phyloP scores from a whole-genome alignment of 2,329 filamentous ascomycete species.

The Proliferodiscus dingleyae region DNA sequence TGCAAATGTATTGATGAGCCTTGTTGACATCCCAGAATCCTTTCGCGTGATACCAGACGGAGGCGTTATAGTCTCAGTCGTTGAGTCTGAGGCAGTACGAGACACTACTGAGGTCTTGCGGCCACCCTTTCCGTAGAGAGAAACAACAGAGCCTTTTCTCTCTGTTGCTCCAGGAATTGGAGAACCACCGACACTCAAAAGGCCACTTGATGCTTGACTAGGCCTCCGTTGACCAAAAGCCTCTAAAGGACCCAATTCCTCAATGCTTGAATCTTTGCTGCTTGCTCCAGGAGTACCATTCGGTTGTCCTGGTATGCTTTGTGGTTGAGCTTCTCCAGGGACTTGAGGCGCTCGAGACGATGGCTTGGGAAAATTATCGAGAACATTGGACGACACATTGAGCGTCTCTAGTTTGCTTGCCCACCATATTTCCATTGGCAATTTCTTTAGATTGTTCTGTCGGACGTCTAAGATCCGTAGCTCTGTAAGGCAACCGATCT shows the following conservation, averaged over 20 bases:
- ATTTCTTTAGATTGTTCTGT: conserved; percentile 84
- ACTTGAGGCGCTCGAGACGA: conserved; percentile 62
- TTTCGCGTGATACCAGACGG: conserved; percentile 63
- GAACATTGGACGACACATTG: conserved; percentile 91
- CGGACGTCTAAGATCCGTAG: conserved; percentile 81
- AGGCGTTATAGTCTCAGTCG: conserved; percentile 35
- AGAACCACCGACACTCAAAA: conserved; percentile 71
- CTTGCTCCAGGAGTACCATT: conserved; percentile 29
- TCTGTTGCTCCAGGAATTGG: conserved; percentile 55
- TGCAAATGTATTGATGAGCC: conserved; percentile 81
- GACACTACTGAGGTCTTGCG: conserved; percentile 82
- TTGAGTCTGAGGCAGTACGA: conserved; percentile 51
- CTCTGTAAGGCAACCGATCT: conserved; percentile 83
- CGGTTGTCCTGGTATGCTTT: conserved; percentile 7
- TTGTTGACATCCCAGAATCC: conserved; percentile 80
- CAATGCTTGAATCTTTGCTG: conserved; percentile 64
- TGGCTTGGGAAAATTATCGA: conserved; percentile 87
- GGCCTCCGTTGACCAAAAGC: conserved; percentile 65
- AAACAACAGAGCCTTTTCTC: conserved; percentile 80
- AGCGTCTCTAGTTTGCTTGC: conserved; percentile 84
- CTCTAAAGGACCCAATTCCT: conserved; percentile 67
- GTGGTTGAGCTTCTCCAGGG: conserved; percentile 43
- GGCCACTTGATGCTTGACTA: conserved; percentile 75
- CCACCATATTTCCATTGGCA: conserved; percentile 95
- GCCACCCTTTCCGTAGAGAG: conserved; percentile 71